phyloP scores from a whole-genome alignment of 148 eudicot species.

The Nepenthes mirabilis region DNA sequence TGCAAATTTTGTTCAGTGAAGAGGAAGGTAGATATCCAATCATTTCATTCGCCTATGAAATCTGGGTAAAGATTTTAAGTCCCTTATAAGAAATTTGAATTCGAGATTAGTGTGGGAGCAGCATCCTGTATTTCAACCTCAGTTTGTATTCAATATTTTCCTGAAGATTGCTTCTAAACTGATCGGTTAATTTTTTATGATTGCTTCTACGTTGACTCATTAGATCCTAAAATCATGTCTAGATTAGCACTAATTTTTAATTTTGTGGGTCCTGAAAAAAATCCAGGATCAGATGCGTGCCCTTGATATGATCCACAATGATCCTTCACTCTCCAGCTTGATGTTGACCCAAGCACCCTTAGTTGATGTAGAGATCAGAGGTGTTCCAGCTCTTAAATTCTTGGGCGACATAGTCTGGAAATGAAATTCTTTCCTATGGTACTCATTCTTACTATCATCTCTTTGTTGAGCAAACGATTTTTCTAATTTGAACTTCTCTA shows the following conservation, averaged over 20 bases:
- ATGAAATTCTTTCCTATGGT: constrained; percentile 20
- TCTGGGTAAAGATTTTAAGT: not conserved
- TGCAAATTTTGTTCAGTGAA: constrained; percentile 93
- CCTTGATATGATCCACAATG: constrained; percentile 49
- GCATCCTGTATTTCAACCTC: too few species aligned
- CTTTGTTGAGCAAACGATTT: not conserved
- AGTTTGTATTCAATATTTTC: too few species aligned
- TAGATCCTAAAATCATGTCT: too few species aligned
- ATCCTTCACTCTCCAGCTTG: constrained; percentile 75
- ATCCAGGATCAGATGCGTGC: constrained; percentile 88
- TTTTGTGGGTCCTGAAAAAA: not conserved
- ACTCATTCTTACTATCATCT: not conserved
- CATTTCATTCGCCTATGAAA: not conserved
- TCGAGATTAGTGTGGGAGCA: not conserved
- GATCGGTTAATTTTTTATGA: too few species aligned
- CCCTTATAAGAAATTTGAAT: constrained; percentile 4
- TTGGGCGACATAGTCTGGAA: constrained; percentile 96
- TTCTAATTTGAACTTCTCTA: not conserved
- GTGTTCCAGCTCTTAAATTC: constrained; percentile 94
- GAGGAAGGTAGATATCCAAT: constrained; percentile 53
- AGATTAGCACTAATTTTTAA: not conserved
- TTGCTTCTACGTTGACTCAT: too few species aligned
- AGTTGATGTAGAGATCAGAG: constrained; percentile 94
- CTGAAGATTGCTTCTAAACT: too few species aligned
- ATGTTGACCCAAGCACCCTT: constrained; percentile 73